Conservation (phyloP, 2,329 filamentous ascomycete species). For the Nigrospora sphaerica region DNA sequence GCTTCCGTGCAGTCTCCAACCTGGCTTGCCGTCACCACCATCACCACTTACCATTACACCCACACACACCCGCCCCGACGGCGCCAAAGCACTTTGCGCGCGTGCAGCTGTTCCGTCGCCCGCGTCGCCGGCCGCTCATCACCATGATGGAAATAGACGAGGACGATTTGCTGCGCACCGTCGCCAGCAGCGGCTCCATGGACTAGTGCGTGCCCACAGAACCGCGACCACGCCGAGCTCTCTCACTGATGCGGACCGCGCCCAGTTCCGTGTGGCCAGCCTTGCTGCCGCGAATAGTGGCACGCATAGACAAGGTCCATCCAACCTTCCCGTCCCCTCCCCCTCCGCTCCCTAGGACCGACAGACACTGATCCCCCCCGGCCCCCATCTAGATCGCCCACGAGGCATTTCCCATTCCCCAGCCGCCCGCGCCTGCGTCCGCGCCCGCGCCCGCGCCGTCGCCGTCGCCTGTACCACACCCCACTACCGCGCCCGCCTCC, state of each 20-base stretch:
- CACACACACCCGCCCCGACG: too few species aligned
- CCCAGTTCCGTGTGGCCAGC: conserved; percentile 28
- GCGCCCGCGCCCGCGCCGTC: conserved; percentile 3
- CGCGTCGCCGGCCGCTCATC: not conserved
- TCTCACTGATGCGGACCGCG: conserved; percentile 1
- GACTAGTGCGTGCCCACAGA: conserved; percentile 40
- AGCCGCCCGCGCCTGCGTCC: conserved; percentile 35
- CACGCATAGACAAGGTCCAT: conserved; percentile 43
- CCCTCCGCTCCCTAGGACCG: conserved; percentile 15
- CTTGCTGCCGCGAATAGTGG: conserved; percentile 26
- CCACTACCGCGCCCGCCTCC: conserved; percentile 26
- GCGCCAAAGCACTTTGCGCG: too few species aligned
- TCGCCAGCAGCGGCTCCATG: conserved; percentile 45
- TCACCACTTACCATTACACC: too few species aligned
- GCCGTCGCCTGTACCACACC: conserved; percentile 21
- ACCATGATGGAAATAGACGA: conserved; percentile 50
- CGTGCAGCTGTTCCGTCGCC: too few species aligned
- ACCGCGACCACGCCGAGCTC: not conserved
- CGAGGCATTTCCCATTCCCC: conserved; percentile 68
- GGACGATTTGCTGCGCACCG: conserved; percentile 37
- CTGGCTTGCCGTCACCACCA: too few species aligned
- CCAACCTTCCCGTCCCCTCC: conserved; percentile 40
- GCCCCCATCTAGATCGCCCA: conserved; percentile 55
- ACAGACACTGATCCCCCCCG: conserved; percentile 43
- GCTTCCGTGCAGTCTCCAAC: too few species aligned